Evolutionary conservation across 345 rosid genomes (phyloP).

Genomic region (Trapa bicornis): DNA sequence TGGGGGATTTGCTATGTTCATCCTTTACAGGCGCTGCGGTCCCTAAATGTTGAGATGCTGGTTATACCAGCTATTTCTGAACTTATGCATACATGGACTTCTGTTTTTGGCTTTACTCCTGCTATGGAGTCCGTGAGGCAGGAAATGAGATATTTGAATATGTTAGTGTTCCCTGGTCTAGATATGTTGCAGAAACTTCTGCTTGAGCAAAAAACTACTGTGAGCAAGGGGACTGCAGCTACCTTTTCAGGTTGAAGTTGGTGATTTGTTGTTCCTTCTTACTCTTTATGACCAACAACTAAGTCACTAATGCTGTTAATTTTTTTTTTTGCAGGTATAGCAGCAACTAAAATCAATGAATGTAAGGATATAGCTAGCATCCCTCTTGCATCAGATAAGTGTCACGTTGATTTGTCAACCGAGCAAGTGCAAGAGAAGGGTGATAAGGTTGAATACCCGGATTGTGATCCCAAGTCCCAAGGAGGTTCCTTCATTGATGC

Average conservation of each 20-base stretch:
- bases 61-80: slow-evolving; percentile 76
- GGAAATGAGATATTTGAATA: slow-evolving; percentile 47
- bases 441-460: slow-evolving; percentile 16
- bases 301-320: background rate
- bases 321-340: slow-evolving; percentile 3
- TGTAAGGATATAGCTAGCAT: background rate
- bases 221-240: slow-evolving; percentile 24
- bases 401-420: slow-evolving; percentile 14
- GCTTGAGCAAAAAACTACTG: slow-evolving; percentile 21
- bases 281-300: background rate
- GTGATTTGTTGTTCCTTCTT: background rate
- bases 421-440: slow-evolving; percentile 12
- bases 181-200: slow-evolving; percentile 68
- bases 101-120: slow-evolving; percentile 56
- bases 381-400: slow-evolving; percentile 1
- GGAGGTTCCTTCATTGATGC: slow-evolving; percentile 2
- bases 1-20: background rate
- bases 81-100: slow-evolving; percentile 63
- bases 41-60: slow-evolving; percentile 54
- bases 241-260: slow-evolving; percentile 2
- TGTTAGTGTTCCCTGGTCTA: slow-evolving; percentile 72
- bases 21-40: slow-evolving; percentile 18
- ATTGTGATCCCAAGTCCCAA: slow-evolving; percentile 17
- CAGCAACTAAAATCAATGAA: background rate
- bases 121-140: slow-evolving; percentile 37